Conservation (phyloP, 768 basidiomycete genomes). For the button mushroom (Agaricus bisporus) region DNA sequence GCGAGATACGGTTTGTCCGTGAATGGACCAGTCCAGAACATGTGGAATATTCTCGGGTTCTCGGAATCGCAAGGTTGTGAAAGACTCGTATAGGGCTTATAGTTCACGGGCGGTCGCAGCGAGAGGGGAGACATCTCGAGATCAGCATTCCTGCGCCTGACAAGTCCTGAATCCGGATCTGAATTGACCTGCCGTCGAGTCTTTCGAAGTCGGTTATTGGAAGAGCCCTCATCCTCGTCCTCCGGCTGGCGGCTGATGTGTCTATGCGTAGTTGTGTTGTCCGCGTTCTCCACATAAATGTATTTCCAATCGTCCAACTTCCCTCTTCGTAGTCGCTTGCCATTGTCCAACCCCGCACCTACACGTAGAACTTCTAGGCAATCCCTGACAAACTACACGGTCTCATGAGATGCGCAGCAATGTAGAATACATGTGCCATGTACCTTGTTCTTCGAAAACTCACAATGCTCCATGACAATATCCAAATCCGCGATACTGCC, state of each 20-base stretch:
- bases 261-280: slow-evolving; percentile 20
- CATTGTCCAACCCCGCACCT: slow-evolving; percentile 84
- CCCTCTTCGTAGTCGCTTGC: slow-evolving; percentile 65
- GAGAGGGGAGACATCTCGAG: slow-evolving; percentile 50
- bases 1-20: slow-evolving; percentile 98
- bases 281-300: slow-evolving; percentile 66
- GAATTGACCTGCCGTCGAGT: slow-evolving; percentile 14
- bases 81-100: slow-evolving; percentile 53
- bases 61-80: slow-evolving; percentile 73
- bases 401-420: not conserved
- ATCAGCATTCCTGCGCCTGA: slow-evolving; percentile 52
- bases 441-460: slow-evolving; percentile 79
- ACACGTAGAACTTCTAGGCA: slow-evolving; percentile 93
- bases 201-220: not conserved
- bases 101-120: slow-evolving; percentile 44
- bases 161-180: slow-evolving; percentile 50
- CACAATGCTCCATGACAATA: slow-evolving; percentile 85
- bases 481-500: slow-evolving; percentile 89
- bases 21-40: slow-evolving; percentile 99
- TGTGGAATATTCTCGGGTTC: slow-evolving; percentile 88
- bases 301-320: slow-evolving; percentile 84
- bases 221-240: slow-evolving; percentile 31
- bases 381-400: slow-evolving; percentile 85
- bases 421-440: slow-evolving; percentile 5
- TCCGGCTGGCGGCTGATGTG: slow-evolving; percentile 15